Base-by-base conservation (phyloP, 768 basidiomycete species). In the Mycena filopes region DNA sequence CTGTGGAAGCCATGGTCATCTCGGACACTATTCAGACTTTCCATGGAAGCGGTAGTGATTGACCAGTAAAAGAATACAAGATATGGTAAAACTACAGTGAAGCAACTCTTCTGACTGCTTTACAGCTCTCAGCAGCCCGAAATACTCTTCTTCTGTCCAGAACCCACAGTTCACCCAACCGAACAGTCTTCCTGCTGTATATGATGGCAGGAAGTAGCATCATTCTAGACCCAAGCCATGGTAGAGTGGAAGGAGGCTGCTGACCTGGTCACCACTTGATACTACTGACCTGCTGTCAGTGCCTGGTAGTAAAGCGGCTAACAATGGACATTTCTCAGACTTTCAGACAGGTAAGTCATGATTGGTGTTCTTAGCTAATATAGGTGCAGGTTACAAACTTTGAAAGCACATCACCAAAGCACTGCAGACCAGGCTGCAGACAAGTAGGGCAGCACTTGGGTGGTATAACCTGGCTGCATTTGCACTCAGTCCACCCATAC, bases 351-450 rank as follows among this genome's bases (percentile, higher is more conserved):
- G 48, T 33, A n/a, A 33, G 48, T 11, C 4, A 25, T 26, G 11
- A 15, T 47, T 50, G 23, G 11, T 7, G 4, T 33, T 50, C 16
- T 33, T 5, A 33, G 11, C 23, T 33, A 33, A 6, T 12, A 33
- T 33, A 26, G 18, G 28, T 48, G 8, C 20, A 41, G 53, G 36
- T 4, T 54, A 54, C 53, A 54, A 54, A 25, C 38, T 54, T 9
- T n/a, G 38, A 21, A 38, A 25, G 5, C 53, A 54, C 36, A 54
- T 54, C 11, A 36, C 53, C 2, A 54, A 54, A 21, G 53, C 53
- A 3, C n/a, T 54, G 4, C 53, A 54, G 18, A 31, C 29, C n/a
- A 3, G 53, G 8, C 40, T 36, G 2, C 15, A 29, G 36, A 31
- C 53, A 6, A 54, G 38, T 25, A 12, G 40, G 18, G 40, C 33